These are phyloP conservation scores for Phytopythium cucurbitacearum DNA, from an alignment of 352 stramenopile genomes.

Conservation along the genomic window DNA sequence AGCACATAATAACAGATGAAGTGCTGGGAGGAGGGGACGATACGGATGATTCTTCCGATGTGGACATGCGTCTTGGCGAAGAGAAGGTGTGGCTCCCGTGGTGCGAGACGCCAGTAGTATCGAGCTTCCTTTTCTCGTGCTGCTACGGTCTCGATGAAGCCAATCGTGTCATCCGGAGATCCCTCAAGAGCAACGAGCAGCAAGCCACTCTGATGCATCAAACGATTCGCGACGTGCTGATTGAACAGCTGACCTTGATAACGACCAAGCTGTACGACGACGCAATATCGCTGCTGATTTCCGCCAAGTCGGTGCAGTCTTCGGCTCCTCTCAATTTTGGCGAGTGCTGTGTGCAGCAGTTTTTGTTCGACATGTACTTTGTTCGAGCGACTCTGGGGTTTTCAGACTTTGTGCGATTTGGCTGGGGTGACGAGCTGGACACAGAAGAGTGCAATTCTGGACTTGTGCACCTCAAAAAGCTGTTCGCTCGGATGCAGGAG, in stretches of 20 bases:
- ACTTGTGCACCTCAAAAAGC: conserved; percentile 44
- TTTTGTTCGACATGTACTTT: conserved; percentile 90
- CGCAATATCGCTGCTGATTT: conserved; percentile 52
- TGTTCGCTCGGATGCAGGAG: conserved; percentile 77
- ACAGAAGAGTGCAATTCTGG: conserved; percentile 45
- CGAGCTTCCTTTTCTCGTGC: conserved; percentile 80
- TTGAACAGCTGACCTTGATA: conserved; percentile 74
- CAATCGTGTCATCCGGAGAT: conserved; percentile 52
- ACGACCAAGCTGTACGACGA: conserved; percentile 70
- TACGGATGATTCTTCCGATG: conserved; percentile 33
- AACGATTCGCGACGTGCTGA: conserved; percentile 61
- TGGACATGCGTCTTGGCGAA: conserved; percentile 35
- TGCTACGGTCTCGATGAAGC: conserved; percentile 83
- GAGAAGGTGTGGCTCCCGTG: conserved; percentile 85
- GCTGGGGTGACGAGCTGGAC: conserved; percentile 80
- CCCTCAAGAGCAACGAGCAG: conserved; percentile 26
- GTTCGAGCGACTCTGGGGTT: conserved; percentile 80
- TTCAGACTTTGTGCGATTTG: conserved; percentile 85
- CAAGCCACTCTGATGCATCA: conserved; percentile 60
- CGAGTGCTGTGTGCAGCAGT: conserved; percentile 81
- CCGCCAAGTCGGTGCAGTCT: conserved; percentile 42
- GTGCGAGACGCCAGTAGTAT: conserved; percentile 78
- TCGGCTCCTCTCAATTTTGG: conserved; percentile 72
- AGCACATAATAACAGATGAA: conserved; percentile 61
- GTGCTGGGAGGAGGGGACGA: conserved; percentile 27